Percentiles rank a stretch among this genome's conserved stretches.
Evolutionary conservation across 495 filamentous ascomycete genomes (phyloP).

Genomic region (Penicillium egyptiacum): DNA sequence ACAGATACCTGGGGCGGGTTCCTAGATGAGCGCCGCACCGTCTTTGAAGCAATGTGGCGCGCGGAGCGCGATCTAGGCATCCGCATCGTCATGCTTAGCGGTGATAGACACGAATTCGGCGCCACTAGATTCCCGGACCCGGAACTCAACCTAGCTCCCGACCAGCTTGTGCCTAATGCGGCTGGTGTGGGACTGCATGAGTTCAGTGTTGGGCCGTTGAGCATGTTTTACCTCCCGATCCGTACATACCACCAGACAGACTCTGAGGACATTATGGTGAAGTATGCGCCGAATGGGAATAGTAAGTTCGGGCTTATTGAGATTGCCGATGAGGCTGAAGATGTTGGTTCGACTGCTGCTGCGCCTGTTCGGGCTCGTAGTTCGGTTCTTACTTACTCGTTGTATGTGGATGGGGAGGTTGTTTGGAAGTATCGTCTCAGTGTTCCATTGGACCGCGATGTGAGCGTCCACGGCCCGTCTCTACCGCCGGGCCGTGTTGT

Average conservation of each 20-base stretch:
- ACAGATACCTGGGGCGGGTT: slow-evolving; percentile 93
- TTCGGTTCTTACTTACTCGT: slow-evolving; percentile 70
- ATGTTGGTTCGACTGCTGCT: slow-evolving; percentile 44
- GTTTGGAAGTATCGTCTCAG: slow-evolving; percentile 64
- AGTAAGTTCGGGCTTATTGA: slow-evolving; percentile 90
- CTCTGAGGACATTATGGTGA: slow-evolving; percentile 72
- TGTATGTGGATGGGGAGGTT: slow-evolving; percentile 77
- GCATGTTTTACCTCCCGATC: slow-evolving; percentile 89
- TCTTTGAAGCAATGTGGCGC: slow-evolving; percentile 91
- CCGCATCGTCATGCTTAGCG: slow-evolving; percentile 81
- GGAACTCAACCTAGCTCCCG: slow-evolving; percentile 23
- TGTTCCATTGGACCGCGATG: slow-evolving; percentile 29
- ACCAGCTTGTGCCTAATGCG: slow-evolving; percentile 29
- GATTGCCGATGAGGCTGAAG: slow-evolving; percentile 63
- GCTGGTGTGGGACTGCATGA: slow-evolving; percentile 66
- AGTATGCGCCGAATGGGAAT: slow-evolving; percentile 86
- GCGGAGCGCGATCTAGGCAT: slow-evolving; percentile 63
- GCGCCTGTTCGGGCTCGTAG: slow-evolving; percentile 30
- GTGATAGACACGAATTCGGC: slow-evolving; percentile 93
- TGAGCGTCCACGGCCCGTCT: background rate
- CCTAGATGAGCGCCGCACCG: slow-evolving; percentile 68
- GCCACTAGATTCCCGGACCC: slow-evolving; percentile 86
- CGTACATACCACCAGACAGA: slow-evolving; percentile 78
- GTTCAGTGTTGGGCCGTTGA: slow-evolving; percentile 84
- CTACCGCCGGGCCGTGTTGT: slow-evolving; percentile 34